Evolutionary conservation across 1,284 basidiomycete species (phyloP).

Genomic region (Microbotryum violaceum): DNA sequence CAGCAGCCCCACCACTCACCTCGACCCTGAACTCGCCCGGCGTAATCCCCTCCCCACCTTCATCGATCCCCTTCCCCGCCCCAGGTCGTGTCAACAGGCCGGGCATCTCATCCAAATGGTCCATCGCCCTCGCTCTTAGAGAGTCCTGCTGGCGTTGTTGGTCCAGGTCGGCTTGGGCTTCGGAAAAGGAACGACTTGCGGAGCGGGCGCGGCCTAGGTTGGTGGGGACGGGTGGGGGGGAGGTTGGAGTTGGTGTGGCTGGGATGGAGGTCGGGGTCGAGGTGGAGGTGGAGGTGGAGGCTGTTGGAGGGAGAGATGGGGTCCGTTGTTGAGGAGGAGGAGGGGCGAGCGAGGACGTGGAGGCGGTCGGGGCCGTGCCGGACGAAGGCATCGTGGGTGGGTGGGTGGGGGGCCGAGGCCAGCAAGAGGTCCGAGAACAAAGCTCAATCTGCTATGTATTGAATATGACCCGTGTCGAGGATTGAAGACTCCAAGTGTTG

Average conservation of each 20-base stretch:
- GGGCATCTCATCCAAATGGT: background rate
- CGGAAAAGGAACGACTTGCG: constrained; percentile 1
- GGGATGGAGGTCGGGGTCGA: background rate
- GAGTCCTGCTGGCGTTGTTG: constrained; percentile 2
- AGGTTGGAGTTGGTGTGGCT: background rate
- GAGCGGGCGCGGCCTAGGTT: too few species aligned
- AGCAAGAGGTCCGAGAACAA: background rate
- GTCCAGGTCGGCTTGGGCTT: constrained; percentile 17
- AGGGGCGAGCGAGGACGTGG: background rate
- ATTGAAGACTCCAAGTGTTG: too few species aligned
- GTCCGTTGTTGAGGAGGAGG: background rate
- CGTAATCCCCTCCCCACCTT: constrained; percentile 4
- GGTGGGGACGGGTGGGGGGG: too few species aligned
- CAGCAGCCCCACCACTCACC: constrained; percentile 5
- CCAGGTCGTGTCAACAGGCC: background rate
- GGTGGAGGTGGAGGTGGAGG: background rate
- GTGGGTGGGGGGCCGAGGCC: too few species aligned
- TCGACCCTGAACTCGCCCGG: constrained; percentile 15
- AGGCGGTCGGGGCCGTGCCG: background rate
- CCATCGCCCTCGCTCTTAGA: background rate
- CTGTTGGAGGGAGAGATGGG: constrained; percentile 5
- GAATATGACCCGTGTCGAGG: too few species aligned
- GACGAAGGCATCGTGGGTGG: background rate
- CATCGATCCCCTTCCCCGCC: background rate
- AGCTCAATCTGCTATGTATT: too few species aligned